Base-by-base conservation (phyloP, 2,329 filamentous ascomycete genomes). In the Alternaria tenuissima region DNA sequence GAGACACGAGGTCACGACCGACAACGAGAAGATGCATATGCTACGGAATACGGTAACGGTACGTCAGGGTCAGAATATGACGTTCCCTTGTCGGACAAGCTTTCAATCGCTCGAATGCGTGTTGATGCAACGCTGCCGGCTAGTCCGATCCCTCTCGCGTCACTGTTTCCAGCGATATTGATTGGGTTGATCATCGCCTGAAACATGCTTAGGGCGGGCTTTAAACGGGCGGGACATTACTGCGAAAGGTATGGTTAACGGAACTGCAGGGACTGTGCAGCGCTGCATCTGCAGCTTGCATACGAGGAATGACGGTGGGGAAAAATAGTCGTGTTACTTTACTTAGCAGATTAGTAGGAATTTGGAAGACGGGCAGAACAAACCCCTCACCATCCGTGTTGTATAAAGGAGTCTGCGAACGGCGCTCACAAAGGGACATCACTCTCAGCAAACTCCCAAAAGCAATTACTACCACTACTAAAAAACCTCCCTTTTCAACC, bases 231-330 rank as follows among this genome's bases (percentile, higher is more conserved):
- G 46, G 46, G 30, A 49, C 46, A 26, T 38, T 49, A 7, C 46
- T 49, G 46, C 46, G 11, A 49, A 34, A 14, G 32, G 32, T 20
- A 49, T 49, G 8, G 28, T 36, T n/a, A 4, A 36, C 24, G 24
- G 18, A 20, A 20, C 28, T 49, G 46, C 46, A 49, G 46, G 46
- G 46, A 49, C 46, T 34, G 30, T 48, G 46, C 46, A 48, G 44
- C 44, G 28, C n/a, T 48, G 44, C 28, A 8, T 32, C 18, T 34
- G 46, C 46, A 48, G 18, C 39, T n/a, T 34, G 46, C 30, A 36
- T 36, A 38, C 32, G 46, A 49, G 32, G 30, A 24, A 24, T 38
- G 46, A 49, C 46, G 30, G 32, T 36, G 38, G 38, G 18, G 46
- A 18, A 28, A 48, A 16, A 48, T 24, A 48, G 46, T 39, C 36